These are phyloP conservation scores for Ogataea neopini DNA, from an alignment of 805 yeast genomes.

Conservation along the genomic window DNA sequence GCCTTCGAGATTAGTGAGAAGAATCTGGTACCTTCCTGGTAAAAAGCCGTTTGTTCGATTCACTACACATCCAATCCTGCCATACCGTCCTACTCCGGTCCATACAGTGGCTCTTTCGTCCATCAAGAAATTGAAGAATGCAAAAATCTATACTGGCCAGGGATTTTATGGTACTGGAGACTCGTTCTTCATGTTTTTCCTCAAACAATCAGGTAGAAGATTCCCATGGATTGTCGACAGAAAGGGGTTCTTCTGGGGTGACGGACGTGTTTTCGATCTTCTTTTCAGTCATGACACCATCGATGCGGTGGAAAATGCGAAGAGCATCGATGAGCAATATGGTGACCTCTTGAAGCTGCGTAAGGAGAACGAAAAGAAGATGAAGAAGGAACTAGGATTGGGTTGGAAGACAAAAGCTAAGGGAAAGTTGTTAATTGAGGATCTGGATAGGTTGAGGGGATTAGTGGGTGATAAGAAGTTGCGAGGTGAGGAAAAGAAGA, in stretches of 20 bases:
- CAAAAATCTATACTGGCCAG: constrained; percentile 82
- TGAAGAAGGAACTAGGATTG: constrained; percentile 55
- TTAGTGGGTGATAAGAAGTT: constrained; percentile 12
- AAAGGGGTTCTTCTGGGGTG: constrained; percentile 91
- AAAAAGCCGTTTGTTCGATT: constrained; percentile 50
- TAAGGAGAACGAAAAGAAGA: constrained; percentile 48
- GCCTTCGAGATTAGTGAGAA: constrained; percentile 70
- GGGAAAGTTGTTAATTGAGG: constrained; percentile 45
- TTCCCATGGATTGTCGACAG: constrained; percentile 80
- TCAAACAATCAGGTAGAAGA: constrained; percentile 56
- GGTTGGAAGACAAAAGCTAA: constrained; percentile 59
- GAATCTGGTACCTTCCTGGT: constrained; percentile 77
- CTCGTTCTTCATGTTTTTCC: constrained; percentile 69
- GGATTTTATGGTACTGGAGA: constrained; percentile 86
- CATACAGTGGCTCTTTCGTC: constrained; percentile 61
- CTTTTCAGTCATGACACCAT: constrained; percentile 78
- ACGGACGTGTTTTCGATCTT: constrained; percentile 80
- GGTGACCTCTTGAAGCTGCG: constrained; percentile 39
- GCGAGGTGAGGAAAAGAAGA: not conserved
- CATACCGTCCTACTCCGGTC: constrained; percentile 76
- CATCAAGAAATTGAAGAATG: constrained; percentile 55
- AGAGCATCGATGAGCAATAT: constrained; percentile 32
- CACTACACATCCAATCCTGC: constrained; percentile 73
- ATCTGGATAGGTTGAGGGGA: constrained; percentile 35
- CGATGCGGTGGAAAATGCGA: constrained; percentile 66